Base-by-base conservation (phyloP, 805 yeast species). In the Suhomyces vadensis region DNA sequence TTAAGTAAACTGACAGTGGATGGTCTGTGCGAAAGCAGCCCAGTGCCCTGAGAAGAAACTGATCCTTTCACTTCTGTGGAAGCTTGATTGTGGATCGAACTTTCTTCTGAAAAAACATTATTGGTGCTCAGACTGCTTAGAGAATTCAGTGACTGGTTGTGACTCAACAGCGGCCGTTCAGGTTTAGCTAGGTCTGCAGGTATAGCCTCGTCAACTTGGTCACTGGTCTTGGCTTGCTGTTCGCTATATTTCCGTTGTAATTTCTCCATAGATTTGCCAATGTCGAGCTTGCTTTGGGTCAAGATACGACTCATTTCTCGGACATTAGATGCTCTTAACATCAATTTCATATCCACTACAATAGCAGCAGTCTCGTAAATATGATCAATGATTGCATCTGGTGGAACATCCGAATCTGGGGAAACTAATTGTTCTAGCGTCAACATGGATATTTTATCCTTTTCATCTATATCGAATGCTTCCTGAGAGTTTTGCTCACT, bases 301-400 rank as follows among this genome's bases (percentile, higher is more conserved):
- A 75, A 57, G 10, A 65, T 61, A 20, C 59, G 58, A 11, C 76
- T 62, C 77, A 81, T 77, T 41, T 77, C 79, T 39, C 77, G 60
- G 1, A 73, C 80, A 55, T 82, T 81, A 46, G 73, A 60, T 0
- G 83, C 74, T 42, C 86, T 65, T 37, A 82, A 55, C 73, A 84
- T 74, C 47, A 86, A 61, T 53, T 82, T 81, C 64, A 81, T 69
- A 55, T 86, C 92, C 47, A 82, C 77, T 0, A 79, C 79, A 35
- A 83, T 59, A 0, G 82, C 78, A 0, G 85, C 82, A 4, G 79
- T 66, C 50, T 86, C 87, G 53, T 78, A 79, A 35, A 85, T 75
- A 37, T 80, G 59, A 46, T 82, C 83, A 33, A 86, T 69, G 5
- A 81, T 67, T 35, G 67, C 63, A 47, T 78, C 82, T 10, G 77